Conservation (phyloP, 2,329 filamentous ascomycete genomes). For the Arthrobotrys megalospora region DNA sequence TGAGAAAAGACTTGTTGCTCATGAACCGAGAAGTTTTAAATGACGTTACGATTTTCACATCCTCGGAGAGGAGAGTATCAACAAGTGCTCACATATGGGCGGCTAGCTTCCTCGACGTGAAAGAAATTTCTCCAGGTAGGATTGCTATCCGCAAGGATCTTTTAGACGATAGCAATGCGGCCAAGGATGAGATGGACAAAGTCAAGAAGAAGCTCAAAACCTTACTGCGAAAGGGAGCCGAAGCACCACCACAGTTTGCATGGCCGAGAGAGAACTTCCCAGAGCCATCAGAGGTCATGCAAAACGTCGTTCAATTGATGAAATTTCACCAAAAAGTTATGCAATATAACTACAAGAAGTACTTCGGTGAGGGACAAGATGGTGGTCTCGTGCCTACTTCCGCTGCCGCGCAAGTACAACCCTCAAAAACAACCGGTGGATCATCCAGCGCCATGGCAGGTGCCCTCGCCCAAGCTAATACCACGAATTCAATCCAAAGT, state of each 20-base stretch:
- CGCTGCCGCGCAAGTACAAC: slow-evolving; percentile 1
- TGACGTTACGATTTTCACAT: slow-evolving; percentile 94
- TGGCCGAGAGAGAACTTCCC: slow-evolving; percentile 94
- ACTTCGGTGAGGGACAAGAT: slow-evolving; percentile 70
- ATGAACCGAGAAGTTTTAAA: slow-evolving; percentile 93
- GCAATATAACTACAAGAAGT: slow-evolving; percentile 89
- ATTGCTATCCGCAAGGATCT: slow-evolving; percentile 95
- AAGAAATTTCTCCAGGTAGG: slow-evolving; percentile 86
- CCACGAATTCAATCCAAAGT: slow-evolving; percentile 81
- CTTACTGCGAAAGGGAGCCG: slow-evolving; percentile 89
- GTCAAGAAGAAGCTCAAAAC: slow-evolving; percentile 97
- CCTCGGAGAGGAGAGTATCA: slow-evolving; percentile 92
- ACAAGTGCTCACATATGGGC: slow-evolving; percentile 97
- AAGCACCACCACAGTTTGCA: slow-evolving; percentile 95
- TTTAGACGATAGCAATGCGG: slow-evolving; percentile 96
- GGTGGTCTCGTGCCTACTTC: slow-evolving; percentile 9
- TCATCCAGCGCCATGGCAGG: slow-evolving; percentile 65
- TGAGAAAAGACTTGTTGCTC: slow-evolving; percentile 92
- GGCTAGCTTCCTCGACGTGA: slow-evolving; percentile 86
- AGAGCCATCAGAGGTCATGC: slow-evolving; percentile 92
- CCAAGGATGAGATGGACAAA: slow-evolving; percentile 99
- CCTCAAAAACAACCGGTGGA: neutral
- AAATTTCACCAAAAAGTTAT: slow-evolving; percentile 96
- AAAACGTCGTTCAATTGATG: slow-evolving; percentile 94
- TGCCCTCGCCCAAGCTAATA: slow-evolving; percentile 75